These are phyloP conservation scores for Neofusicoccum cordaticola DNA, from an alignment of 2,329 filamentous ascomycete genomes.

Conservation along the genomic window DNA sequence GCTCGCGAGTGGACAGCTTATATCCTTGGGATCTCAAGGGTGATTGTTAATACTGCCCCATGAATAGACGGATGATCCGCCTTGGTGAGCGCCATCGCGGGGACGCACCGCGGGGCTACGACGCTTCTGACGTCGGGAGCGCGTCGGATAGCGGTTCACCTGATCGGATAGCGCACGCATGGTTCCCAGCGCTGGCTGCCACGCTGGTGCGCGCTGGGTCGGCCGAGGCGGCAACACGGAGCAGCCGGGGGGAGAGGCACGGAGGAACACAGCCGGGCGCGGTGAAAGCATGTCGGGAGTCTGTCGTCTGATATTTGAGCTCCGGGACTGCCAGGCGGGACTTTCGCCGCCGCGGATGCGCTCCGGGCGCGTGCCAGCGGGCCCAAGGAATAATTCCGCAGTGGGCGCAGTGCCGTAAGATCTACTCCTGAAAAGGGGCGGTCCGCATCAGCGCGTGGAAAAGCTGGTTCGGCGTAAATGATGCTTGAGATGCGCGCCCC, in stretches of 20 bases:
- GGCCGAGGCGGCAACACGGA: conserved; percentile 5
- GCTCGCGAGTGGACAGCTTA: not conserved
- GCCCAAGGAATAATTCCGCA: conserved; percentile 2
- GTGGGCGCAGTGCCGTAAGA: conserved; percentile 10
- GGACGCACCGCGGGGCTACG: conserved; percentile 12
- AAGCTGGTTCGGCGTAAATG: not conserved
- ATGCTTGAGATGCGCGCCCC: not conserved
- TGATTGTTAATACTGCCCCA: conserved; percentile 14
- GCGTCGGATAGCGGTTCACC: conserved; percentile 8
- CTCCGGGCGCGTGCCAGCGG: not conserved
- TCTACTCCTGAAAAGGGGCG: not conserved
- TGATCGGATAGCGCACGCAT: conserved; percentile 12
- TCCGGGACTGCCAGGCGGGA: not conserved
- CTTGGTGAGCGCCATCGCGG: conserved; percentile 1
- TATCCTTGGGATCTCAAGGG: not conserved
- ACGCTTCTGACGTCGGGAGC: not conserved
- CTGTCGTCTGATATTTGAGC: conserved; percentile 7
- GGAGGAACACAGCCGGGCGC: not conserved
- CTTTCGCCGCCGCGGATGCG: not conserved
- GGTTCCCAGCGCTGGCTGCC: not conserved
- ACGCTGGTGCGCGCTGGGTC: not conserved
- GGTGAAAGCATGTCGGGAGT: not conserved
- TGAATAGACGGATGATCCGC: conserved; percentile 7
- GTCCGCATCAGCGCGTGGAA: not conserved
- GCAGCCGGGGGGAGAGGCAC: not conserved